Conservation (phyloP, 2,329 filamentous ascomycete species). For the Colletotrichum orchidophilum region DNA sequence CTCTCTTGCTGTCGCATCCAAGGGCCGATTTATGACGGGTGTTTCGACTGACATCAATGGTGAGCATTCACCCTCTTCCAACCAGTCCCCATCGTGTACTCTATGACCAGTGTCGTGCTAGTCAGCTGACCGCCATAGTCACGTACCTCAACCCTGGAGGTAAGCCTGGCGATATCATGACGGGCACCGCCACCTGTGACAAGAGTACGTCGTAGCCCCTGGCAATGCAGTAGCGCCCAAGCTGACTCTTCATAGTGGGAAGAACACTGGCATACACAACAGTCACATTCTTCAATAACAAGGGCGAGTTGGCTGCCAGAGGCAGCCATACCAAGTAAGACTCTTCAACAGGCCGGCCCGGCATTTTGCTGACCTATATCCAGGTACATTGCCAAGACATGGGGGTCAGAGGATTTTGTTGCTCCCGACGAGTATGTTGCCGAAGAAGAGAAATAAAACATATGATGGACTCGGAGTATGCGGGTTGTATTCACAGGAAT, state of each 20-base stretch:
- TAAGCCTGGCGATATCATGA: slow-evolving; percentile 64
- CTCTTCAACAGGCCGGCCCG: neutral
- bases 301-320: slow-evolving; percentile 68
- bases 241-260: slow-evolving; percentile 58
- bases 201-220: slow-evolving; percentile 58
- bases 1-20: slow-evolving; percentile 72
- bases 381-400: slow-evolving; percentile 55
- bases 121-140: slow-evolving; percentile 50
- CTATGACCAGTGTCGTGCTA: neutral
- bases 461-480: neutral
- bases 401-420: slow-evolving; percentile 47
- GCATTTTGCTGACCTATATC: neutral
- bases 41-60: slow-evolving; percentile 74
- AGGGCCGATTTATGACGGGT: slow-evolving; percentile 69
- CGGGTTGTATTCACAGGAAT: neutral
- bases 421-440: slow-evolving; percentile 45
- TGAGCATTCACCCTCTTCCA: slow-evolving; percentile 37
- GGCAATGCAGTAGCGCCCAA: fast-evolving
- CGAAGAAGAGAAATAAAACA: slow-evolving; percentile 40
- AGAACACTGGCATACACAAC: slow-evolving; percentile 70
- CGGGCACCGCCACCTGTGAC: slow-evolving; percentile 66
- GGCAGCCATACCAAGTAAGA: slow-evolving; percentile 74
- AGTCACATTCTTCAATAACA: slow-evolving; percentile 65
- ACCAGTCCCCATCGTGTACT: fast-evolving
- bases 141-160: slow-evolving; percentile 70